Percentiles rank a stretch among this genome's conserved stretches.
Conservation (phyloP, 2,329 filamentous ascomycete species). For the Fonsecaea multimorphosa region DNA sequence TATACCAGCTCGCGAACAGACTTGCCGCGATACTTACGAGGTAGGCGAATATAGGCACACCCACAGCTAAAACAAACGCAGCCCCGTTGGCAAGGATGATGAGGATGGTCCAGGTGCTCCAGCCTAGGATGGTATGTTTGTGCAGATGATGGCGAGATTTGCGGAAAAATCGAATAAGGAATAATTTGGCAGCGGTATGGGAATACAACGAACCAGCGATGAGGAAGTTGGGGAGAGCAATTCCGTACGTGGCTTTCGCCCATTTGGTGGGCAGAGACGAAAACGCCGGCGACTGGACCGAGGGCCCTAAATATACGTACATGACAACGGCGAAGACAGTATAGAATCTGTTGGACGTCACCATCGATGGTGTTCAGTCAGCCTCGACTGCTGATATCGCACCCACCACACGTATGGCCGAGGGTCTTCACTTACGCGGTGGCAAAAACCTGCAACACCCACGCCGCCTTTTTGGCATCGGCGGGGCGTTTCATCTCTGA, state of each 20-base stretch:
- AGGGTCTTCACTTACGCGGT: conserved; percentile 43
- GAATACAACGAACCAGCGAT: conserved; percentile 58
- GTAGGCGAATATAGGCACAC: conserved; percentile 62
- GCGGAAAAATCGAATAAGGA: conserved; percentile 40
- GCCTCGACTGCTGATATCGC: background rate
- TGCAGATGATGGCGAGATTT: conserved; percentile 50
- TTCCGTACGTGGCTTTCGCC: conserved; percentile 60
- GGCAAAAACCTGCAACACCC: conserved; percentile 57
- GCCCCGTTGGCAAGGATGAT: conserved; percentile 55
- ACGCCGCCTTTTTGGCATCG: conserved; percentile 60
- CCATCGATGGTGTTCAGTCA: background rate
- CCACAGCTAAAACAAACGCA: conserved; percentile 52
- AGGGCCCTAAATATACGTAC: conserved; percentile 58
- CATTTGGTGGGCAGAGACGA: conserved; percentile 54
- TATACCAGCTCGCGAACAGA: conserved; percentile 62
- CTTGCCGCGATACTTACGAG: conserved; percentile 59
- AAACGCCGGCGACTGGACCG: conserved; percentile 56
- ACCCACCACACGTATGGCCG: background rate
- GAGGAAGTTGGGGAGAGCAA: conserved; percentile 54
- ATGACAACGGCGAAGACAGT: conserved; percentile 57
- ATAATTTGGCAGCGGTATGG: conserved; percentile 59
- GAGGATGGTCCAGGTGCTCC: conserved; percentile 56
- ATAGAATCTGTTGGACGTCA: conserved; percentile 48
- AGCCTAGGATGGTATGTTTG: conserved; percentile 55
- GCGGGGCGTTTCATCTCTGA: conserved; percentile 60